phyloP scores from a whole-genome alignment of 768 basidiomycete species.

The Trametes cingulata region DNA sequence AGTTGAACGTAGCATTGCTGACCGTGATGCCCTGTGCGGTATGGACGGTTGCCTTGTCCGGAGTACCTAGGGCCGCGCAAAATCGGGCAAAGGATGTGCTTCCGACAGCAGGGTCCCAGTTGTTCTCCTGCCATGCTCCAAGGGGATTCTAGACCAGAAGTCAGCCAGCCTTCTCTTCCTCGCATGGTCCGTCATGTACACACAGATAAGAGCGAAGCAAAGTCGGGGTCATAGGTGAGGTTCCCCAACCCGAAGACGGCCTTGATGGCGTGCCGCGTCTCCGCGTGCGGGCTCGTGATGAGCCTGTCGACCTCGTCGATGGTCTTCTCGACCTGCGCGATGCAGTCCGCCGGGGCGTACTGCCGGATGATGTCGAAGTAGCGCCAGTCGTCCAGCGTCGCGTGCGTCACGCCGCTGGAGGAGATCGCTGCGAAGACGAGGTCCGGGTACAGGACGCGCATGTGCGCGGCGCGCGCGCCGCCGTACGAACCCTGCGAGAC shows the following conservation, averaged over 20 bases:
- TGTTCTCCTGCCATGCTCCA: conserved; percentile 77
- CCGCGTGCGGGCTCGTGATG: conserved; percentile 42
- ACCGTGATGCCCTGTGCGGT: conserved; percentile 40
- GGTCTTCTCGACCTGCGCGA: conserved; percentile 56
- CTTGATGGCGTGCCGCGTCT: conserved; percentile 58
- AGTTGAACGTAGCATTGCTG: conserved; percentile 66
- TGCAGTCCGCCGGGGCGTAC: conserved; percentile 65
- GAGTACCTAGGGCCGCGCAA: conserved; percentile 49
- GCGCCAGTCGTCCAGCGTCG: conserved; percentile 79
- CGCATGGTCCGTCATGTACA: conserved; percentile 16
- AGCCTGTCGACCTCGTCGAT: conserved; percentile 64
- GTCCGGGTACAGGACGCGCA: conserved; percentile 85
- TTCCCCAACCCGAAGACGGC: conserved; percentile 71
- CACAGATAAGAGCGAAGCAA: conserved; percentile 69
- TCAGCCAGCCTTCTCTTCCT: background rate
- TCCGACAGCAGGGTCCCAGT: conserved; percentile 79
- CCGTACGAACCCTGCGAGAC: conserved; percentile 79
- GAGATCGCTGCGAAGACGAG: conserved; percentile 89
- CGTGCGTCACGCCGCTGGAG: conserved; percentile 89
- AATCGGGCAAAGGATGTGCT: conserved; percentile 66
- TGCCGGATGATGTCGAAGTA: conserved; percentile 84
- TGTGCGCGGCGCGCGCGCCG: conserved; percentile 91
- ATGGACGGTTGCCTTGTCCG: conserved; percentile 28
- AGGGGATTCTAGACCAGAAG: conserved; percentile 55
- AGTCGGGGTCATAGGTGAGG: conserved; percentile 75